Conservation (phyloP, 768 basidiomycete genomes). For the Suillus lakei region DNA sequence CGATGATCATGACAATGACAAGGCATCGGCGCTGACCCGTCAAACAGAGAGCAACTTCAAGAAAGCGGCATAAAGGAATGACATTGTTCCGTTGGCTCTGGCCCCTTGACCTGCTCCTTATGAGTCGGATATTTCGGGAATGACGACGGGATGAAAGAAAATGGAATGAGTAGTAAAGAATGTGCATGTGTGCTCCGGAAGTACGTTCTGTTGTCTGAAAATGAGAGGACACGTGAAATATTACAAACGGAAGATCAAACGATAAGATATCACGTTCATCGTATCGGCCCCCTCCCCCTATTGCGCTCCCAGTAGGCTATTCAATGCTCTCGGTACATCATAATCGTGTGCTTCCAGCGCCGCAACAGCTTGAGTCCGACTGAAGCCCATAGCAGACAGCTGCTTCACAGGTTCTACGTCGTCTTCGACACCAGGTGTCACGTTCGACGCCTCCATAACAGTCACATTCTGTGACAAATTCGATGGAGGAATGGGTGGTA, state of each 20-base stretch:
- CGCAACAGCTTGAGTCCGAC: constrained; percentile 75
- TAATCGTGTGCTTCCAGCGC: constrained; percentile 88
- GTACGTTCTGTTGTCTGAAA: constrained; percentile 19
- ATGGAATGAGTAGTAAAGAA: constrained; percentile 29
- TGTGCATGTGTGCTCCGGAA: constrained; percentile 29
- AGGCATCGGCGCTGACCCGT: constrained; percentile 8
- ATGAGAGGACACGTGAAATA: constrained; percentile 20
- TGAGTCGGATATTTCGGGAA: constrained; percentile 8
- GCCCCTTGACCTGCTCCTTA: background rate
- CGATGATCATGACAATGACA: constrained; percentile 5
- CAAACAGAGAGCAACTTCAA: background rate
- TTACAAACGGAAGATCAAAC: constrained; percentile 24
- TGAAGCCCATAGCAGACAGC: constrained; percentile 91
- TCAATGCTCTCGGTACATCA: constrained; percentile 78
- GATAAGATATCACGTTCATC: constrained; percentile 20
- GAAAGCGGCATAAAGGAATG: constrained; percentile 8
- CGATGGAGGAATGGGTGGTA: constrained; percentile 46
- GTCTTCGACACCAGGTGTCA: constrained; percentile 64
- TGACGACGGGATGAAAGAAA: constrained; percentile 16
- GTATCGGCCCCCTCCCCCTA: constrained; percentile 15
- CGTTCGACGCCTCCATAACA: constrained; percentile 49
- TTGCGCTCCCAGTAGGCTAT: constrained; percentile 61
- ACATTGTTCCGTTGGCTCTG: constrained; percentile 8
- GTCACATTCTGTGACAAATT: constrained; percentile 40
- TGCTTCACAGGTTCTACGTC: constrained; percentile 80